phyloP scores from a whole-genome alignment of 495 filamentous ascomycete genomes.

The Aspergillus indologenus region DNA sequence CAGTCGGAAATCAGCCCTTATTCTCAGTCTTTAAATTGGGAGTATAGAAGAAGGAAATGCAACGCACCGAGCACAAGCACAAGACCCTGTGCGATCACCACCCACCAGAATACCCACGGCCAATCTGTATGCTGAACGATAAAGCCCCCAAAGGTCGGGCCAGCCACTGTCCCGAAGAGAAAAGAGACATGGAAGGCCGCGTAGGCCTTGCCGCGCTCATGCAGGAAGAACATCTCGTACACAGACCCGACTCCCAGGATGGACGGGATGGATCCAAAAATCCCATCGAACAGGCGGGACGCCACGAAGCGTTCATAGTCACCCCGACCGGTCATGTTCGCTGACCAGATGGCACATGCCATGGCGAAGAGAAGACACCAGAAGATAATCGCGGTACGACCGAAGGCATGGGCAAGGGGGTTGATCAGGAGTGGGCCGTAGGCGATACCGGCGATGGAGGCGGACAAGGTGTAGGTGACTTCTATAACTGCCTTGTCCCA shows the following conservation, averaged over 20 bases:
- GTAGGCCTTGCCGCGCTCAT: constrained; percentile 34
- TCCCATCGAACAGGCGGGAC: constrained; percentile 30
- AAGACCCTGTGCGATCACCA: constrained; percentile 26
- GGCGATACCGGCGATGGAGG: constrained; percentile 26
- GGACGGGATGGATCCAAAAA: constrained; percentile 22
- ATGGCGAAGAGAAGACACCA: constrained; percentile 27
- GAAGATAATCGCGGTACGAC: constrained; percentile 26
- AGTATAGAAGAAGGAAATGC: background rate
- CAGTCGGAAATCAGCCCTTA: background rate
- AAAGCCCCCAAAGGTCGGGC: constrained; percentile 37
- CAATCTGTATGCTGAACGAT: constrained; percentile 29
- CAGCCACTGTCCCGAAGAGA: constrained; percentile 20
- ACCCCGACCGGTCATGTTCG: constrained; percentile 23
- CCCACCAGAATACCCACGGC: constrained; percentile 44
- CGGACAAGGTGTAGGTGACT: constrained; percentile 9
- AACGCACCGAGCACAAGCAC: constrained; percentile 20
- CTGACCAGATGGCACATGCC: constrained; percentile 27
- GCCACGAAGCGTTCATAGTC: constrained; percentile 36
- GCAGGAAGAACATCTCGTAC: constrained; percentile 33
- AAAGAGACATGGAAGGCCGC: constrained; percentile 25
- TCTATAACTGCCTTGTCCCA: background rate
- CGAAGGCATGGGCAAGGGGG: constrained; percentile 24
- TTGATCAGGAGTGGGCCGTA: constrained; percentile 27
- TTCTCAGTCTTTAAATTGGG: background rate
- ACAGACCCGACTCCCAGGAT: constrained; percentile 26